A percentile compares a stretch with the other conserved stretches of the same genome.
Conservation (phyloP, 78 protist genomes). For the Dictyostelium capitatum region DNA sequence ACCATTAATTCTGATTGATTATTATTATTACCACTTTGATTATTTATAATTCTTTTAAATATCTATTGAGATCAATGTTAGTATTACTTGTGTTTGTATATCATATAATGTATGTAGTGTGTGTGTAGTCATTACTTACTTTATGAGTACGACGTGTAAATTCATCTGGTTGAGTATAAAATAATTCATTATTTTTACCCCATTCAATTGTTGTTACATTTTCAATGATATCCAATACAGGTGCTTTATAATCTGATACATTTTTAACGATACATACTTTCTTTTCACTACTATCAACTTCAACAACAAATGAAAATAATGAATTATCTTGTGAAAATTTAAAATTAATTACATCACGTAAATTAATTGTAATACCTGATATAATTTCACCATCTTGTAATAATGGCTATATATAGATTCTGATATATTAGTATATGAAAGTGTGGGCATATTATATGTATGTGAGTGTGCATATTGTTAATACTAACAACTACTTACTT, state of each 20-base stretch:
- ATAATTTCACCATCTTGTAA: background rate
- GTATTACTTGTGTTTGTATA: too few relatives aligned
- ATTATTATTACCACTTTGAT: background rate
- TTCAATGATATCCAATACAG: constrained; percentile 27
- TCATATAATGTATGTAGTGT: too few relatives aligned
- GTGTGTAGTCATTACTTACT: background rate
- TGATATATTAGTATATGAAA: background rate
- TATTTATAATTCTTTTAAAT: constrained; percentile 4
- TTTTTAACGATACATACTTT: constrained; percentile 11
- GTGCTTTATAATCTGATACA: background rate
- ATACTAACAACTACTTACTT: background rate
- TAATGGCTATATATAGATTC: background rate
- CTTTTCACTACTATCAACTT: constrained; percentile 39
- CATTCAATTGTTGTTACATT: constrained; percentile 43
- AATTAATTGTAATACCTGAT: background rate
- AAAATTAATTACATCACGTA: constrained; percentile 3
- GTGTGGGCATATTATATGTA: background rate
- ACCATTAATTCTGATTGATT: constrained; percentile 21
- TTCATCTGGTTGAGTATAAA: constrained; percentile 22
- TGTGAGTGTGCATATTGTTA: too few relatives aligned
- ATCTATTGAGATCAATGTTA: background rate
- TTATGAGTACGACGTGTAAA: background rate
- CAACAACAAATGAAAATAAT: constrained; percentile 11
- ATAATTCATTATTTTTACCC: constrained; percentile 56
- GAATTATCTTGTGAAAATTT: constrained; percentile 37